phyloP scores from a whole-genome alignment of 1,284 basidiomycete genomes.

The Puccinia triticina region DNA sequence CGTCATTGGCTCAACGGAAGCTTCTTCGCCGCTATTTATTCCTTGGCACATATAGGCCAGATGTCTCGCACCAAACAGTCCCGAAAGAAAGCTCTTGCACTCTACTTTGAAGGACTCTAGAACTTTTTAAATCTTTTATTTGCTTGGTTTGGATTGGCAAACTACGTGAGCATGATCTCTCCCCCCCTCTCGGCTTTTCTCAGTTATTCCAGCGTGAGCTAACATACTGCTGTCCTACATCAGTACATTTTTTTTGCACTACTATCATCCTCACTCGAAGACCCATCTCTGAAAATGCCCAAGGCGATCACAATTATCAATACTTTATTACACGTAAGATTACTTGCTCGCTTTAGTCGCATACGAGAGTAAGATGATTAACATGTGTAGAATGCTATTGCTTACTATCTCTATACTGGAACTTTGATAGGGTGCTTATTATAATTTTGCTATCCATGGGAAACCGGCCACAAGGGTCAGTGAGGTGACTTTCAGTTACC shows the following conservation, averaged over 20 bases:
- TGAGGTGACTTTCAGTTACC: neutral
- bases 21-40: slow-evolving; percentile 81
- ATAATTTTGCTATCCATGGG: slow-evolving; percentile 96
- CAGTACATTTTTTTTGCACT: slow-evolving; percentile 91
- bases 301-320: slow-evolving; percentile 76
- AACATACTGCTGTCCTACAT: neutral
- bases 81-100: slow-evolving; percentile 70
- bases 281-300: slow-evolving; percentile 69
- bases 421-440: slow-evolving; percentile 85
- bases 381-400: slow-evolving; percentile 12
- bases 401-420: slow-evolving; percentile 79
- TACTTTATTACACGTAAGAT: slow-evolving; percentile 70
- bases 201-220: slow-evolving; percentile 28
- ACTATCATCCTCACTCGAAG: slow-evolving; percentile 83
- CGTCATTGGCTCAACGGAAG: slow-evolving; percentile 90
- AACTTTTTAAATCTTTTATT: slow-evolving; percentile 85
- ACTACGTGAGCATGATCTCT: slow-evolving; percentile 66
- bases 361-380: neutral
- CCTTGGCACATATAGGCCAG: slow-evolving; percentile 72
- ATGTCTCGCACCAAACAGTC: slow-evolving; percentile 84
- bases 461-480: slow-evolving; percentile 84
- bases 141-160: slow-evolving; percentile 76
- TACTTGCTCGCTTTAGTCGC: neutral
- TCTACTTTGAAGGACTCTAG: slow-evolving; percentile 82
- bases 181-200: neutral